Conservation (phyloP, 495 filamentous ascomycete species). For the Daldinia vernicosa region DNA sequence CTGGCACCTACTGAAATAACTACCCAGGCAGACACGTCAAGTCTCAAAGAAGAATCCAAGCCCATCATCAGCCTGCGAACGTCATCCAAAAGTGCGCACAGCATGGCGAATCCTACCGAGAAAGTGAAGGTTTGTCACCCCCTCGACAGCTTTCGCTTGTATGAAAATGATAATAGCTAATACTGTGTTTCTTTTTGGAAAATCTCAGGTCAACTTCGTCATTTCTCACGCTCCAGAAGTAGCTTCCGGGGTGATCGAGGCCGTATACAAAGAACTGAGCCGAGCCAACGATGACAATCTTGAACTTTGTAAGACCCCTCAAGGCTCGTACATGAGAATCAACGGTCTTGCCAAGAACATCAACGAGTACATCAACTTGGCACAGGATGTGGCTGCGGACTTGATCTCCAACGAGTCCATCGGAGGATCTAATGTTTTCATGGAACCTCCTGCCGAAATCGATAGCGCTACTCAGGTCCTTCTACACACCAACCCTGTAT, state of each 20-base stretch:
- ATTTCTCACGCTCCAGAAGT: conserved; percentile 28
- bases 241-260: conserved; percentile 30
- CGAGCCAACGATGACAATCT: conserved; percentile 12
- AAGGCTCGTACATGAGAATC: conserved; percentile 28
- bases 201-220: conserved; percentile 37
- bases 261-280: conserved; percentile 37
- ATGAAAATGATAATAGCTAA: conserved; percentile 6
- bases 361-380: conserved; percentile 32
- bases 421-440: conserved; percentile 16
- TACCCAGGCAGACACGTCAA: background rate
- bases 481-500: conserved; percentile 13
- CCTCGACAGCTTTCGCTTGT: background rate
- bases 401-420: conserved; percentile 31
- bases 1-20: background rate
- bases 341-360: conserved; percentile 16
- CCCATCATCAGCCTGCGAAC: background rate
- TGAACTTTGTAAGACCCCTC: conserved; percentile 13
- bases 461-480: conserved; percentile 22
- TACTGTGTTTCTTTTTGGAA: background rate
- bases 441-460: conserved; percentile 30
- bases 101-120: background rate
- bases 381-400: conserved; percentile 38
- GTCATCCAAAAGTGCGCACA: background rate
- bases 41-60: background rate
- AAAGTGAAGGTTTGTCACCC: conserved; percentile 9